Evolutionary conservation across 2,329 filamentous ascomycete genomes (phyloP), one percentile per base, ranked within the genome.

Genomic region (Penicillium sp.): DNA sequence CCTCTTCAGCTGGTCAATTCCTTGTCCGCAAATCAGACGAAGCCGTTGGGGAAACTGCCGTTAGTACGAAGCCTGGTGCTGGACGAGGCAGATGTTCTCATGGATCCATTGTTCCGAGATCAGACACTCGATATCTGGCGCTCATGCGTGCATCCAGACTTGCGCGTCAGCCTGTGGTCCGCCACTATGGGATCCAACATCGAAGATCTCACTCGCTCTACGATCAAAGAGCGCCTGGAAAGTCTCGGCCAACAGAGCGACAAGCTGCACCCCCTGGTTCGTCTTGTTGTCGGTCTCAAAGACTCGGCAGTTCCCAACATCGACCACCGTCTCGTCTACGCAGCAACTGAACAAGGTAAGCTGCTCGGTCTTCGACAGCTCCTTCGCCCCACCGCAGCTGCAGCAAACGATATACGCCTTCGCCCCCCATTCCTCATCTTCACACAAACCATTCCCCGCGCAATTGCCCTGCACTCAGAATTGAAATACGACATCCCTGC

Each of bases 171-270:
- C 9, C 85, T 95, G 54, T 99, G 93, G 91, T 97, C 94, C 13
- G 94, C 94, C 13, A 99, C 94, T 0, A 96, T 99, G 86, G 90
- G 89, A 3, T 96, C 93, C 15, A 94, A 87, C 62, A 89, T 97
- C 39, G 94, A 99, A 74, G 79, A 85, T 18, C 78, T 96, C 7
- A 83, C 90, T 43, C 82, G 82, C 6, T 82, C 84, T n/a, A 87
- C 86, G 13, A 81, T 94, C 46, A 75, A 79, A 36, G 74, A 79
- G 8, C 80, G 85, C 33, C 79, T 70, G 39, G 26, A 65, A 18
- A 51, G 56, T 5, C 56, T 64, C 7, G 52, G 55, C 21, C 47
- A 58, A 9, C 61, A 53, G 31, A 49, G 53, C 29, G 47, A 50
- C 28, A 61, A 61, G 18, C 60, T 64, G 7, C 65, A 68, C 29